phyloP scores from a whole-genome alignment of 768 basidiomycete genomes.

The Tricholoma saponaceum region DNA sequence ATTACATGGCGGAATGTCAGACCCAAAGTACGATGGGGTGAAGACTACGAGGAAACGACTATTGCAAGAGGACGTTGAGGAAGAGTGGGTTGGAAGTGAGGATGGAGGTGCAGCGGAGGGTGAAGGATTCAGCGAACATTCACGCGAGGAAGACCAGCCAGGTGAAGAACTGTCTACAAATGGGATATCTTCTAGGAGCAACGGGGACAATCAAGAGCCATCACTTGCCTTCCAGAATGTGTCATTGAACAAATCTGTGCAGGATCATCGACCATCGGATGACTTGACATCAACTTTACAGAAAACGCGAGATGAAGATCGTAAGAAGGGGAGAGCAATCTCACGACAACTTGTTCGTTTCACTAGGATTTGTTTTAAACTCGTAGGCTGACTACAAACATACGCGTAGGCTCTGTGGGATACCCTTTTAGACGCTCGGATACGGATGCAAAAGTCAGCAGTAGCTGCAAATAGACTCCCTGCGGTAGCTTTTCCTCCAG shows the following conservation, averaged over 20 bases:
- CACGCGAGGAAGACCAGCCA: slow-evolving; percentile 14
- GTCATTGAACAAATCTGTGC: slow-evolving; percentile 2
- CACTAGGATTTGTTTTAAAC: not conserved
- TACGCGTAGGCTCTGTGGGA: slow-evolving; percentile 74
- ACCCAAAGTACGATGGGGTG: slow-evolving; percentile 77
- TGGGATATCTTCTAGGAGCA: not conserved
- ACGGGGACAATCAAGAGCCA: not conserved
- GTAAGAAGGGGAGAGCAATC: slow-evolving; percentile 81
- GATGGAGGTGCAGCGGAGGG: slow-evolving; percentile 17
- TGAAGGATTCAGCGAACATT: slow-evolving; percentile 14
- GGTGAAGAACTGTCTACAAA: slow-evolving; percentile 12
- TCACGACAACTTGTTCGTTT: slow-evolving; percentile 73
- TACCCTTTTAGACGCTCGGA: slow-evolving; percentile 82
- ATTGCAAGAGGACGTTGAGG: slow-evolving; percentile 39
- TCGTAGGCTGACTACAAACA: slow-evolving; percentile 5
- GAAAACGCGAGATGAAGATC: slow-evolving; percentile 63
- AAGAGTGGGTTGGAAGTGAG: slow-evolving; percentile 37
- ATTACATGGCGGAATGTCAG: slow-evolving; percentile 57
- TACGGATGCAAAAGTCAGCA: slow-evolving; percentile 83
- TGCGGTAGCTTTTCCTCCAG: slow-evolving; percentile 35
- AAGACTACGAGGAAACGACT: slow-evolving; percentile 59
- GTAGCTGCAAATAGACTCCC: slow-evolving; percentile 64
- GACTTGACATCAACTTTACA: slow-evolving; percentile 52
- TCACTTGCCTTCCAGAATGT: not conserved
- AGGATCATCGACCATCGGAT: slow-evolving; percentile 20